Base-by-base conservation (phyloP, 2,329 filamentous ascomycete genomes). In the Fusarium begoniae region DNA sequence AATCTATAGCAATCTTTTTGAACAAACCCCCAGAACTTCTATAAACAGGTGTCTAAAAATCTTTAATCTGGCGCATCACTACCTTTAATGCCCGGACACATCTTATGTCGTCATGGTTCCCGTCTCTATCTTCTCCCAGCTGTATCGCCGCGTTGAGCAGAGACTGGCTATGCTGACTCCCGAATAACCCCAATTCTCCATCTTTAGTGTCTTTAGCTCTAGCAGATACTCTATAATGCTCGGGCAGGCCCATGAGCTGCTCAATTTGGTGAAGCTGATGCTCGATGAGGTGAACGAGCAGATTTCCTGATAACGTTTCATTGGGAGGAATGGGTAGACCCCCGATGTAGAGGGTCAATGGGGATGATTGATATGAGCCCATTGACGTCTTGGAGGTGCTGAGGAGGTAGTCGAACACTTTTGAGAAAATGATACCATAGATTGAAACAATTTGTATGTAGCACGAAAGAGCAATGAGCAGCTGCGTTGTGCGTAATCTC, bases 391-490 rank as follows among this genome's bases (percentile, higher is more conserved):
- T 56, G 13, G 59, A 63, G 43, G 48, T 30, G 26, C 38, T 44
- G 7, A 41, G 22, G 12, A 63, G 48, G 40, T 43, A 63, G 15
- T 63, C 59, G 24, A 63, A 38, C 3, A 63, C 59, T 38, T 63
- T 63, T 41, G 59, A 63, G 22, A 63, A 63, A 22, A 63, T 63
- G 26, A 56, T 63, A 15, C 50, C 59, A 43, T 63, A 65, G 40
- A 65, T 65, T 24, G 62, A 65, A 43, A 65, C 62, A 57, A 65
- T 65, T 32, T 65, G 54, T 24, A 65, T 59, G 20, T 65, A 65
- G 44, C 62, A 65, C 44, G 62, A 65, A 17, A 65, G 45, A 10
- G 62, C 54, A 59, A 65, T 58, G 4, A 65, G 62, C 3, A 65
- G 62, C 26, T 65, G 62, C 2, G 62, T 59, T 32, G 55, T 65